These are phyloP conservation scores for Plantago coronopus DNA, from an alignment of 305 asterid species.

Conservation along the genomic window DNA sequence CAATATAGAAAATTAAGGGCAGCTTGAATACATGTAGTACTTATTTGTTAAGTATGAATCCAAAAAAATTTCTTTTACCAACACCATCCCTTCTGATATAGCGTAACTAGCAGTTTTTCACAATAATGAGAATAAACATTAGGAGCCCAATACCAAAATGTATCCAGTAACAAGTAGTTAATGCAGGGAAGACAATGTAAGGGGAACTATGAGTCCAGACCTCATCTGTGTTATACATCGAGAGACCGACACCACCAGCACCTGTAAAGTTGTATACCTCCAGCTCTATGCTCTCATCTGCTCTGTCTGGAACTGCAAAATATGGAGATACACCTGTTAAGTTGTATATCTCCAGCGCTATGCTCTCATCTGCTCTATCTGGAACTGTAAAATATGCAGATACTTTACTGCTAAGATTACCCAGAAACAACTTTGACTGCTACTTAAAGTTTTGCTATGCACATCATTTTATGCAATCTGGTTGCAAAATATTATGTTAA, in stretches of 20 bases:
- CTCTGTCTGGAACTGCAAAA: constrained; percentile 55
- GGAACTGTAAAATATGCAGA: constrained; percentile 46
- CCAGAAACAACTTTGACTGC: constrained; percentile 6
- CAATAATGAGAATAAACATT: too few species aligned
- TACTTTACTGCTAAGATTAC: constrained; percentile 8
- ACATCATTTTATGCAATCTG: not conserved
- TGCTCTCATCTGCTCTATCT: constrained; percentile 39
- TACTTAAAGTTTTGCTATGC: too few species aligned
- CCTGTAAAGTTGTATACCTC: constrained; percentile 83
- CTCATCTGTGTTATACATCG: constrained; percentile 97
- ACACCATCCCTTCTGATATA: too few species aligned
- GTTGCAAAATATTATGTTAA: not conserved
- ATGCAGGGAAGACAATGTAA: constrained; percentile 3
- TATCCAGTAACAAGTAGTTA: constrained; percentile 6
- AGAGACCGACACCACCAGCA: constrained; percentile 84
- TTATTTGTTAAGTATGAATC: too few species aligned
- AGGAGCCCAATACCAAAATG: not conserved
- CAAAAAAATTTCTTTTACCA: too few species aligned
- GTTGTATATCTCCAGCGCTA: constrained; percentile 73
- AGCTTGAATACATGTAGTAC: too few species aligned
- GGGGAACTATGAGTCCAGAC: constrained; percentile 32
- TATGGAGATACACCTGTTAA: constrained; percentile 69
- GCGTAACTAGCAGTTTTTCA: too few species aligned
- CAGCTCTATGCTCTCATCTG: constrained; percentile 48
- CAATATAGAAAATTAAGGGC: too few species aligned